Percentiles rank a stretch among this genome's conserved stretches.
Conservation (phyloP, 2,329 filamentous ascomycete genomes). For the Trichophyton equinum region DNA sequence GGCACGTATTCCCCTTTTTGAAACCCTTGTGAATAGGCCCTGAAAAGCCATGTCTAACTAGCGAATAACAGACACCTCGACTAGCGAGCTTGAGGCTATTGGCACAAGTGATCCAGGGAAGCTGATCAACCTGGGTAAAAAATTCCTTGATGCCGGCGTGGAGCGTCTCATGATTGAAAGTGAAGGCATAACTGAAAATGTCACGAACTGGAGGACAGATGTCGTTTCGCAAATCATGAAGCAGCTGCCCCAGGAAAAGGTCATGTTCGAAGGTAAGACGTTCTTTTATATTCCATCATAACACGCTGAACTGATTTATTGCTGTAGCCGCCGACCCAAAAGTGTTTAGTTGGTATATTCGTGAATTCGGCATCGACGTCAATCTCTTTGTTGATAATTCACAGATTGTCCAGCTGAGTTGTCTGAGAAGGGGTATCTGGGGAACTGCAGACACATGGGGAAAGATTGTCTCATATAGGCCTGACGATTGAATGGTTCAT, state of each 20-base stretch:
- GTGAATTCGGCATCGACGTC: slow-evolving; percentile 45
- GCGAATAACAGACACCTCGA: slow-evolving; percentile 30
- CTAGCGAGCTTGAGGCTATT: slow-evolving; percentile 35
- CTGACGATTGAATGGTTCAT: neutral
- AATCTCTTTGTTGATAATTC: slow-evolving; percentile 47
- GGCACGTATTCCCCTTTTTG: slow-evolving; percentile 5
- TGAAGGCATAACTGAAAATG: slow-evolving; percentile 48
- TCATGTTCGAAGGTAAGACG: slow-evolving; percentile 41
- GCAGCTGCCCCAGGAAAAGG: slow-evolving; percentile 39
- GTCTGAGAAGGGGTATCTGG: slow-evolving; percentile 42
- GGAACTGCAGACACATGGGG: slow-evolving; percentile 46
- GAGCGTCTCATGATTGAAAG: slow-evolving; percentile 48
- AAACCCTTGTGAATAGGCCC: neutral
- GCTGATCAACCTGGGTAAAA: slow-evolving; percentile 38
- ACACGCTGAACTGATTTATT: neutral
- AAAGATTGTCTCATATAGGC: slow-evolving; percentile 36
- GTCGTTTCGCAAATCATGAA: slow-evolving; percentile 42
- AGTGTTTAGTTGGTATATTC: slow-evolving; percentile 46
- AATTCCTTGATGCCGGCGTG: slow-evolving; percentile 41
- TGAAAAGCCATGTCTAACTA: neutral
- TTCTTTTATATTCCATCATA: neutral
- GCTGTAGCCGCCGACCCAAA: slow-evolving; percentile 38
- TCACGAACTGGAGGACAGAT: slow-evolving; percentile 42
- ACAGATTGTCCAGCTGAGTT: slow-evolving; percentile 45
- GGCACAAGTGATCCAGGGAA: slow-evolving; percentile 40